Base-by-base conservation (phyloP, 805 yeast species). In the Ogataea glucozyma region DNA sequence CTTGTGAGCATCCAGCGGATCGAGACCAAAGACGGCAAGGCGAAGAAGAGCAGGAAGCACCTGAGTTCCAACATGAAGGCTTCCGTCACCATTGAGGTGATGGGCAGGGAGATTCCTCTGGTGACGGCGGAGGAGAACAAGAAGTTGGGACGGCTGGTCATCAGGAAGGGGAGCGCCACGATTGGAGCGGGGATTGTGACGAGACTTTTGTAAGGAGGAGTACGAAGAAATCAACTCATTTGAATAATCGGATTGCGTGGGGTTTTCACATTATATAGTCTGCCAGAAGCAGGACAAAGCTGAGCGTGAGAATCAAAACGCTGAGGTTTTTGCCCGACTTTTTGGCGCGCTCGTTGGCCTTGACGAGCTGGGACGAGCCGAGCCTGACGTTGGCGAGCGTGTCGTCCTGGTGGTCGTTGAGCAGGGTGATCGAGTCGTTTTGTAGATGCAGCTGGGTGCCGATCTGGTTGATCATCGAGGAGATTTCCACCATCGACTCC, bases 371-470 rank as follows among this genome's bases (percentile, higher is more conserved):
- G 48, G 73, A 70, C 62, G 88, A 89, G 24, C 96, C 96, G 60
- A 76, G 70, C 16, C 67, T 65, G 17, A 89, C 78, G 48, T 89
- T 88, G 6, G 72, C 54, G 41, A 79, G 76, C 1, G 87, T 78
- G 48, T 79, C 79, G 47, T 79, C 80, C 47, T 86, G 90, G 47
- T 81, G 81, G 45, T 81, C 83, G 36, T 80, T 62, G 48, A 89
- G 67, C 29, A 71, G 68, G 38, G 76, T 71, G 12, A 89, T 84
- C 58, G 78, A 81, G 40, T 83, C 84, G 5, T 84, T 79, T 63
- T 89, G 97, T 1, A 78, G 62, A 18, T 78, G 77, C 36, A 89
- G 69, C 58, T 90, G 95, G 41, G 81, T 70, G 10, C 87, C 74
- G 41, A 89, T 69, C 56, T 87, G 93, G 18, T 81, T 71, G 56